Evolutionary conservation across 306 rosid genomes (phyloP), one percentile per base, ranked within the genome.

Genomic region (Gynostemma pentaphyllum): DNA sequence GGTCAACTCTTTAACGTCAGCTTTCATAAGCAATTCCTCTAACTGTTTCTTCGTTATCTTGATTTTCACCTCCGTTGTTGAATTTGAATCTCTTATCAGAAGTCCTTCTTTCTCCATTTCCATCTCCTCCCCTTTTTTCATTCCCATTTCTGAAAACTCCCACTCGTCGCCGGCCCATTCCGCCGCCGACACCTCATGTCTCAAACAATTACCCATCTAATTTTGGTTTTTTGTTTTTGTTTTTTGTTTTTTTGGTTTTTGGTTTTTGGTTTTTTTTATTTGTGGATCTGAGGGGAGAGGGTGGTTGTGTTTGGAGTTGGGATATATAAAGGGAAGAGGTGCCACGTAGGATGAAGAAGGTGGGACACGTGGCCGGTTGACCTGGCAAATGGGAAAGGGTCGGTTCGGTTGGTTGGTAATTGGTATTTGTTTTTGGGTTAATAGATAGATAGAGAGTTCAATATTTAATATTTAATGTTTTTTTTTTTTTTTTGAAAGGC

Each of bases 161-260:
- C 83, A 84, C 0, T 84, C 84, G 4, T 80, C 89, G 11, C 77
- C 75, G 61, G 50, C 74, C 72, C 79, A 70, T 5, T 34, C 65
- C 73, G 48, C 29, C 26, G 79, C 66, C 12, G 85, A 78, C 48
- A 71, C 85, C 5, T 53, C 69, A n/a, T 45, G 81, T 69, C 74
- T 70, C 60, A 90, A 32, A 75, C 97, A 90, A 2, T 90, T 90
- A n/a, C 97, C 97, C 97, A 90, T 90, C 9, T 27, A 1, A 0
- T 39, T 0, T 5, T 14, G 46, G 14, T 42, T 5, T 12, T 0
- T 1, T 12, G 4, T 1, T 4, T 39, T 23, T 40, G 37, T 51
- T 9, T 28, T 12, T 55, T 36, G 21, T 11, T 16, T 11, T 16
- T 55, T 62, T 23, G 41, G 9, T 6, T 40, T 72, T 47, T 23